Conservation (phyloP, 208 protist species). For the Trypanosoma melophagium region DNA sequence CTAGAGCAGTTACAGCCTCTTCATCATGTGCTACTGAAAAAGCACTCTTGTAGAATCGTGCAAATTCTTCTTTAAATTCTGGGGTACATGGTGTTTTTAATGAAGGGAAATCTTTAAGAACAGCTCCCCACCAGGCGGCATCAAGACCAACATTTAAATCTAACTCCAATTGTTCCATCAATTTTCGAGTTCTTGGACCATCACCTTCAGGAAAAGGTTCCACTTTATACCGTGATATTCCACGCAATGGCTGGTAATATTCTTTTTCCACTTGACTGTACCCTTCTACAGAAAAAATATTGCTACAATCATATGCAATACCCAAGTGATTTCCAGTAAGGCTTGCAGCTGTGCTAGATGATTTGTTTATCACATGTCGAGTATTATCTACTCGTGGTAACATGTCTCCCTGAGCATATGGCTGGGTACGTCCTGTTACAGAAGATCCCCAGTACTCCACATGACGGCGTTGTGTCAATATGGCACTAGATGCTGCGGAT, state of each 20-base stretch:
- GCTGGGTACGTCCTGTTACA: constrained; percentile 79
- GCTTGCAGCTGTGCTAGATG: constrained; percentile 49
- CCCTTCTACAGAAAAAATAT: constrained; percentile 72
- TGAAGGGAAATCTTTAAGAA: constrained; percentile 82
- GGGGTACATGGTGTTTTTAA: constrained; percentile 65
- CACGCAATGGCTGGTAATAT: constrained; percentile 75
- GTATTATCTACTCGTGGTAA: constrained; percentile 78
- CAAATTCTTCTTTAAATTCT: constrained; percentile 60
- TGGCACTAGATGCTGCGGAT: constrained; percentile 7
- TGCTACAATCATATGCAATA: constrained; percentile 76
- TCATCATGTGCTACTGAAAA: constrained; percentile 74
- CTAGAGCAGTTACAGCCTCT: constrained; percentile 52
- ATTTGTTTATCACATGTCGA: constrained; percentile 49
- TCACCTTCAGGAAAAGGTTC: constrained; percentile 45
- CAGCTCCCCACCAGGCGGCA: constrained; percentile 66
- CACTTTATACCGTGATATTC: constrained; percentile 57
- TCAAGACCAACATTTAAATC: constrained; percentile 40
- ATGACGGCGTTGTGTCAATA: constrained; percentile 53
- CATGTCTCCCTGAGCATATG: constrained; percentile 85
- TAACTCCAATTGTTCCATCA: constrained; percentile 56
- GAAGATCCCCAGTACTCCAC: constrained; percentile 83
- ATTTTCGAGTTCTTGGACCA: constrained; percentile 40
- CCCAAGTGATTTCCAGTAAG: constrained; percentile 71
- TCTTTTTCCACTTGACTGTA: constrained; percentile 67
- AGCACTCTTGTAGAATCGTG: constrained; percentile 69